A percentile compares a stretch with the other conserved stretches of the same genome.
Conservation (phyloP, 768 basidiomycete species). For the Tylopilus cervinicoccineus region DNA sequence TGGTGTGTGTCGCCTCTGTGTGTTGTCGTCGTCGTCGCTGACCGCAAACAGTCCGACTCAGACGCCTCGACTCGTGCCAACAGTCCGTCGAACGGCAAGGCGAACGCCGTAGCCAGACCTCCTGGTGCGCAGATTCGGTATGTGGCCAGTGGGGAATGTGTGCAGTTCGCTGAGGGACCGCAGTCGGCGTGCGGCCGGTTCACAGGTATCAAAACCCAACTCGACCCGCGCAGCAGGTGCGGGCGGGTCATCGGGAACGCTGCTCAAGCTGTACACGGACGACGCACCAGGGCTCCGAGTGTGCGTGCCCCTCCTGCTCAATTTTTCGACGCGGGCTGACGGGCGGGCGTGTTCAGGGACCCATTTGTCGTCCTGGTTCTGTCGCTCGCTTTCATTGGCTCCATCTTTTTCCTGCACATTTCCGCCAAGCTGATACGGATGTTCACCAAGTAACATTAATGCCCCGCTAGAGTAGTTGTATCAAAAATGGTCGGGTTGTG, state of each 20-base stretch:
- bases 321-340: neutral
- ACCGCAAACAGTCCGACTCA: slow-evolving; percentile 67
- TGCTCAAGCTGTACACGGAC: slow-evolving; percentile 98
- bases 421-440: slow-evolving; percentile 90
- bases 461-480: neutral
- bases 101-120: slow-evolving; percentile 60
- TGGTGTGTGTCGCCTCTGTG: slow-evolving; percentile 29
- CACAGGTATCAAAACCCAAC: slow-evolving; percentile 71
- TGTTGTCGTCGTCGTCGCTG: neutral
- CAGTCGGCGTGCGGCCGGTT: slow-evolving; percentile 71
- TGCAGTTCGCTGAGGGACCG: neutral
- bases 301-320: slow-evolving; percentile 73
- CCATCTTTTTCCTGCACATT: slow-evolving; percentile 98
- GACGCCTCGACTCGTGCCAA: slow-evolving; percentile 50
- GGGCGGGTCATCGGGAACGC: slow-evolving; percentile 95
- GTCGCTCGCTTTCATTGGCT: slow-evolving; percentile 94
- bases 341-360: slow-evolving; percentile 51
- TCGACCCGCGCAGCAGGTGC: slow-evolving; percentile 89
- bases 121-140: slow-evolving; percentile 82
- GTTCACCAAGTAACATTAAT: slow-evolving; percentile 66
- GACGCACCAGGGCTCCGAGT: slow-evolving; percentile 96
- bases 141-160: slow-evolving; percentile 20
- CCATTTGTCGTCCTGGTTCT: slow-evolving; percentile 96
- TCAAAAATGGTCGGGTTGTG: neutral
- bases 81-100: slow-evolving; percentile 38